A percentile compares a stretch with the other conserved stretches of the same genome.
These are phyloP conservation scores for Dioszegia hungarica DNA, from an alignment of 768 basidiomycete genomes.

Conservation along the genomic window DNA sequence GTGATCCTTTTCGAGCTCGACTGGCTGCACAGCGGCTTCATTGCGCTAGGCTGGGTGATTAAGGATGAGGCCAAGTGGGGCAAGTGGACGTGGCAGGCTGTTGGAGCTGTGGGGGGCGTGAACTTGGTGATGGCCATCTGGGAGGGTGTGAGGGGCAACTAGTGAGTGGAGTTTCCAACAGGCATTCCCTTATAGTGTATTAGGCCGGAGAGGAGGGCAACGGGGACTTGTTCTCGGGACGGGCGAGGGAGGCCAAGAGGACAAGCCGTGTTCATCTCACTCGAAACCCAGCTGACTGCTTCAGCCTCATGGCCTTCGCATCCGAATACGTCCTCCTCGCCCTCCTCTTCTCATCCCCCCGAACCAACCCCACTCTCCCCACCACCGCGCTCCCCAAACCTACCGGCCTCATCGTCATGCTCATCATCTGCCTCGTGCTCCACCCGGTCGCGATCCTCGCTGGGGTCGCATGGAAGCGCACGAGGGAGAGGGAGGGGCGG, in stretches of 20 bases:
- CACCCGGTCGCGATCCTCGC: conserved; percentile 48
- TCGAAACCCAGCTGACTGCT: neutral
- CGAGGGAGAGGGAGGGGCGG: conserved; percentile 46
- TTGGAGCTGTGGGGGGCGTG: conserved; percentile 62
- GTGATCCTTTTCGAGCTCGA: conserved; percentile 65
- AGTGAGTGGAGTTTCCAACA: too few relatives aligned
- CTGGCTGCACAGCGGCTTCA: conserved; percentile 58
- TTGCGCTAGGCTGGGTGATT: conserved; percentile 66
- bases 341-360: conserved; percentile 44
- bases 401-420: conserved; percentile 45
- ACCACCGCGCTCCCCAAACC: conserved; percentile 45
- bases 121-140: conserved; percentile 54
- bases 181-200: too few relatives aligned
- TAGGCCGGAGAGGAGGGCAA: too few relatives aligned
- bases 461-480: conserved; percentile 45
- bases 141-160: conserved; percentile 33
- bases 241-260: too few relatives aligned
- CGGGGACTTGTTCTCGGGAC: too few relatives aligned
- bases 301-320: conserved; percentile 23
- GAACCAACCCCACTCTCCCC: conserved; percentile 37
- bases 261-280: too few relatives aligned
- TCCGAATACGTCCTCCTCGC: conserved; percentile 39
- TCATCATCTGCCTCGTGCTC: conserved; percentile 49
- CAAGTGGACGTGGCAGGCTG: conserved; percentile 67
- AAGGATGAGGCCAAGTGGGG: conserved; percentile 55